These are phyloP conservation scores for Neofusicoccum ribis DNA, from an alignment of 2,329 filamentous ascomycete species.

Conservation along the genomic window DNA sequence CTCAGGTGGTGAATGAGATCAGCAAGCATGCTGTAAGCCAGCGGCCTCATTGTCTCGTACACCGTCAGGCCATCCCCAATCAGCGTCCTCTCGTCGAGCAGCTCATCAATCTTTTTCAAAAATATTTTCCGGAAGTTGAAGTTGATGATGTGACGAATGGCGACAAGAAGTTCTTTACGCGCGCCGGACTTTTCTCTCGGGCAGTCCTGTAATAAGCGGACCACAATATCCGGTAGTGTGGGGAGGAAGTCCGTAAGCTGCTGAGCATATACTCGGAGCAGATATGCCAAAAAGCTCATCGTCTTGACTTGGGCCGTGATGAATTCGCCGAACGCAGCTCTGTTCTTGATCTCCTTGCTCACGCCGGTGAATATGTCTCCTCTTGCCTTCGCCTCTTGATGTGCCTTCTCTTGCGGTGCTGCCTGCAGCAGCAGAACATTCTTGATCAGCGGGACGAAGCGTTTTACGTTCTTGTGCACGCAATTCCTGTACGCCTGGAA, in stretches of 20 bases:
- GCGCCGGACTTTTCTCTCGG: constrained; percentile 91
- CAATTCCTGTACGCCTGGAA: constrained; percentile 87
- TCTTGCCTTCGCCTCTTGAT: constrained; percentile 76
- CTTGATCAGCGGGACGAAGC: constrained; percentile 93
- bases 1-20: constrained; percentile 97
- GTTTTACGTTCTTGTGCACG: constrained; percentile 81
- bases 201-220: constrained; percentile 88
- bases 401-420: constrained; percentile 88
- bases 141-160: constrained; percentile 97
- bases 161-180: constrained; percentile 91
- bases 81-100: constrained; percentile 89
- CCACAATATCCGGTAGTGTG: constrained; percentile 82
- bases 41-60: constrained; percentile 90
- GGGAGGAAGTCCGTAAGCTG: constrained; percentile 86
- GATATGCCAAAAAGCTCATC: constrained; percentile 96
- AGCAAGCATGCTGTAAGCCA: constrained; percentile 97
- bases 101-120: constrained; percentile 87
- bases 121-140: constrained; percentile 98
- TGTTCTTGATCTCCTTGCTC: constrained; percentile 88
- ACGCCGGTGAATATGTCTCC: constrained; percentile 89
- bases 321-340: constrained; percentile 93
- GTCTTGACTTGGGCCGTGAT: constrained; percentile 98
- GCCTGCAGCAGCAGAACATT: constrained; percentile 84
- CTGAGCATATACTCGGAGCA: constrained; percentile 83
- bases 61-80: constrained; percentile 96